A percentile compares a stretch with the other conserved stretches of the same genome.
Conservation (phyloP, 805 yeast genomes). For the Candida pseudoglaebosa region DNA sequence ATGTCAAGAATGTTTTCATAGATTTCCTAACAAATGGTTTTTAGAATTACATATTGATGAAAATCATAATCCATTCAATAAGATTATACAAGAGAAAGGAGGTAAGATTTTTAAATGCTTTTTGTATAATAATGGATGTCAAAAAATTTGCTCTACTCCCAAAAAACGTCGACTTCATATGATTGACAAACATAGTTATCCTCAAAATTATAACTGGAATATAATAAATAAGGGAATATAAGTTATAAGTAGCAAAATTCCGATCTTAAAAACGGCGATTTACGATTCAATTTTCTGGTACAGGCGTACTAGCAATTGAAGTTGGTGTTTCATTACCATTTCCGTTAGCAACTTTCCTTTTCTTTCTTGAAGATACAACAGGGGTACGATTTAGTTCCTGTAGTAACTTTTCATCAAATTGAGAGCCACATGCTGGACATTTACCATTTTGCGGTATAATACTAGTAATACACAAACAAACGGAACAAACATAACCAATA, state of each 20-base stretch:
- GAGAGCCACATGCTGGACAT: slow-evolving; percentile 87
- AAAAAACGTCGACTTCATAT: slow-evolving; percentile 45
- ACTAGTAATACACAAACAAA: slow-evolving; percentile 80
- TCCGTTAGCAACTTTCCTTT: slow-evolving; percentile 25
- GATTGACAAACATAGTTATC: slow-evolving; percentile 48
- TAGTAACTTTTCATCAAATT: slow-evolving; percentile 63
- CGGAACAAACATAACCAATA: slow-evolving; percentile 91
- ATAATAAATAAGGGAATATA: slow-evolving; percentile 26
- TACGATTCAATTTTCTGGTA: not conserved
- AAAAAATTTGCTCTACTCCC: slow-evolving; percentile 32
- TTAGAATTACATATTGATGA: slow-evolving; percentile 50
- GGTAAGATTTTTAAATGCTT: slow-evolving; percentile 43
- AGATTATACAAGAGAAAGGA: slow-evolving; percentile 34
- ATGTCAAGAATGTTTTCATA: slow-evolving; percentile 35
- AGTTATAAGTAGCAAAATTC: not conserved
- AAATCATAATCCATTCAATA: slow-evolving; percentile 47
- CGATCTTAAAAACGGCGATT: too few species aligned
- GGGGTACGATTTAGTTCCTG: slow-evolving; percentile 59
- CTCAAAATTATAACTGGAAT: slow-evolving; percentile 29
- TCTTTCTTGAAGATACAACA: slow-evolving; percentile 39
- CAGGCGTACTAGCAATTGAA: not conserved
- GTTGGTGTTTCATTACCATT: slow-evolving; percentile 6
- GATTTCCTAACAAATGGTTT: slow-evolving; percentile 41
- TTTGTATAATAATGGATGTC: slow-evolving; percentile 27
- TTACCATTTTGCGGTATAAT: slow-evolving; percentile 57